A percentile compares a stretch with the other conserved stretches of the same genome.
Conservation (phyloP, 139 green algal genomes). For the Bryopsis sp. region DNA sequence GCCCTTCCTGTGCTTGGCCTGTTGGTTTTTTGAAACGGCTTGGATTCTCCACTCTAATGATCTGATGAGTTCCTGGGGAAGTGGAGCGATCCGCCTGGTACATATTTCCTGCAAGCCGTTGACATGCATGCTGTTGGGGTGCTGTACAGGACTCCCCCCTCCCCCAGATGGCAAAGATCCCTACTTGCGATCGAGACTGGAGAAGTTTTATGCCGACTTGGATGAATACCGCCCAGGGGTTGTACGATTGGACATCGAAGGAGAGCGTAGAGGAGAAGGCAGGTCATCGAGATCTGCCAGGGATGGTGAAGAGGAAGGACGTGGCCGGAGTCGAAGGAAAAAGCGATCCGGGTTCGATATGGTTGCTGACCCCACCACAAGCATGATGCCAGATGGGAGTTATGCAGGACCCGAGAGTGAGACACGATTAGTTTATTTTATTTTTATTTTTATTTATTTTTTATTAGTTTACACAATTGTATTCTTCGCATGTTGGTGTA, state of each 20-base stretch:
- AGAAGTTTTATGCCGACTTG: constrained; percentile 69
- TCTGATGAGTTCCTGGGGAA: too few relatives aligned
- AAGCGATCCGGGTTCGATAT: background rate
- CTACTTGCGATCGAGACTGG: constrained; percentile 56
- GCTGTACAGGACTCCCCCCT: constrained; percentile 35
- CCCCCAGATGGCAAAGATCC: constrained; percentile 43
- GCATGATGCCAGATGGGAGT: background rate
- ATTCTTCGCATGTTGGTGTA: too few relatives aligned
- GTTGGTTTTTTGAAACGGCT: too few relatives aligned
- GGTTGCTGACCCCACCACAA: background rate
- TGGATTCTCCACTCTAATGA: too few relatives aligned
- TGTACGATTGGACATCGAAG: constrained; percentile 16
- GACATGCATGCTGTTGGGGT: background rate
- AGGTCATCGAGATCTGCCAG: background rate
- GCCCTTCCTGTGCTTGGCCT: too few relatives aligned
- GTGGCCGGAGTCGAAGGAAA: background rate
- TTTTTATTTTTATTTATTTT: too few relatives aligned
- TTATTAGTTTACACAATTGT: too few relatives aligned
- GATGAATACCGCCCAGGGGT: constrained; percentile 45
- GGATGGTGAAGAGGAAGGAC: background rate
- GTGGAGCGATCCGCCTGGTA: too few relatives aligned
- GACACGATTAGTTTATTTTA: too few relatives aligned
- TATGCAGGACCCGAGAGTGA: too few relatives aligned
- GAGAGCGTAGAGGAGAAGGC: too few relatives aligned
- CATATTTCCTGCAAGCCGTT: background rate